phyloP scores from a whole-genome alignment of 1,284 basidiomycete genomes.

The Apiotrichum akiyoshidainum region DNA sequence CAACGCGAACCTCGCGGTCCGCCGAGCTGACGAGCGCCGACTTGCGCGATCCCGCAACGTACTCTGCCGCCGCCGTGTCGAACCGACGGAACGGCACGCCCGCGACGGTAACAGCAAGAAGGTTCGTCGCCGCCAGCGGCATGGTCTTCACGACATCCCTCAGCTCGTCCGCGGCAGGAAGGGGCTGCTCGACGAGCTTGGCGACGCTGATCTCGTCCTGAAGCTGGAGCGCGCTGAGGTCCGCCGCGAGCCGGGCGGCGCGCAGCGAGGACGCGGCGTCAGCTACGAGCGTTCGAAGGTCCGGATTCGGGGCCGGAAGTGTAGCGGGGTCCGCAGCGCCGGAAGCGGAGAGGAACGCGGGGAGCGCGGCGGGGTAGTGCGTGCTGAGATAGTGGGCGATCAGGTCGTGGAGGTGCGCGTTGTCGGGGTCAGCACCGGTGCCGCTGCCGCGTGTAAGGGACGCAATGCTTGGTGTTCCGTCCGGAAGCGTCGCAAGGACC shows the following conservation, averaged over 20 bases:
- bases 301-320: constrained; percentile 30
- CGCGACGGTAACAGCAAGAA: constrained; percentile 34
- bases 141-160: constrained; percentile 3
- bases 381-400: constrained; percentile 45
- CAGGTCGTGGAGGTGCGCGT: constrained; percentile 25
- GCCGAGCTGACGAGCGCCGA: constrained; percentile 73
- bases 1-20: constrained; percentile 71
- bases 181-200: constrained; percentile 24
- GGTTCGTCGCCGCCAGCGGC: constrained; percentile 39
- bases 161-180: constrained; percentile 25
- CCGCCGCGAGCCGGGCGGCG: constrained; percentile 15
- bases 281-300: constrained; percentile 38
- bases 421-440: neutral
- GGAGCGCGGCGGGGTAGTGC: constrained; percentile 40
- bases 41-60: constrained; percentile 20
- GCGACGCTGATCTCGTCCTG: constrained; percentile 8
- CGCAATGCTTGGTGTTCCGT: neutral
- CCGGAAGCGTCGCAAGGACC: neutral
- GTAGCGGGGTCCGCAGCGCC: constrained; percentile 22
- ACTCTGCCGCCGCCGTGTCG: constrained; percentile 42
- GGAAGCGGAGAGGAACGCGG: constrained; percentile 37
- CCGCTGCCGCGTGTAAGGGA: neutral
- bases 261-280: constrained; percentile 32
- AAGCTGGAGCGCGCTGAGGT: constrained; percentile 9
- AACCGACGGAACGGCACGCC: constrained; percentile 38